Conservation (phyloP, 495 filamentous ascomycete genomes). For the Hyaloscypha finlandica region DNA sequence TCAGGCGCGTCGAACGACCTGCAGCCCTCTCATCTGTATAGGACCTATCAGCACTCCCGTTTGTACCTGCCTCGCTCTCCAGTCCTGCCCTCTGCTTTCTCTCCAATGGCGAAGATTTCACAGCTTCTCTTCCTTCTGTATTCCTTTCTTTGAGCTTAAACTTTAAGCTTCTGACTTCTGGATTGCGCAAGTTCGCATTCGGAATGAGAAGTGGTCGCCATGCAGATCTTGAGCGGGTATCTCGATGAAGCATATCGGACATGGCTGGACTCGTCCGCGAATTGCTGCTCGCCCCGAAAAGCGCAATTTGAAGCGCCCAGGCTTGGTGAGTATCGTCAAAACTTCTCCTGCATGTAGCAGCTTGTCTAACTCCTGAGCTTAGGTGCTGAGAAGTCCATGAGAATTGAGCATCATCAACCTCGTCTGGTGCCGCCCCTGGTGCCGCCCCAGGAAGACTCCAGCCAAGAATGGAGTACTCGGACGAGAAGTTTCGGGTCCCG, state of each 20-base stretch:
- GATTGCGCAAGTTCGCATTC: conserved; percentile 10
- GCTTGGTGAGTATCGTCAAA: conserved; percentile 25
- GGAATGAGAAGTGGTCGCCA: conserved; percentile 32
- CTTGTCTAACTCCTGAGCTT: conserved; percentile 16
- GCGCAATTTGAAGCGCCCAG: conserved; percentile 18
- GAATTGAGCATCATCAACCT: conserved; percentile 34
- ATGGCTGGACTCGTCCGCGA: conserved; percentile 28
- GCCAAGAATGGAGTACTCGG: conserved; percentile 42
- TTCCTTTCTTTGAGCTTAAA: conserved; percentile 20
- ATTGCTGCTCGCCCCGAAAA: conserved; percentile 23
- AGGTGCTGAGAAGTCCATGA: conserved; percentile 32
- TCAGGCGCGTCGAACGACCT: conserved; percentile 2
- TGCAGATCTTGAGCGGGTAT: conserved; percentile 33
- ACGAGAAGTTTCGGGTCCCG: conserved; percentile 46
- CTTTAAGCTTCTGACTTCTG: conserved; percentile 21
- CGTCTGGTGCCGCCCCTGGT: conserved; percentile 28
- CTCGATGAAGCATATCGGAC: conserved; percentile 30
- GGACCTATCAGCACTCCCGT: conserved; percentile 8
- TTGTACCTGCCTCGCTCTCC: conserved; percentile 2
- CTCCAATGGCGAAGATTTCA: conserved; percentile 16
- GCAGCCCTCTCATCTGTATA: conserved; percentile 8
- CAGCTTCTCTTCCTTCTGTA: conserved; percentile 16
- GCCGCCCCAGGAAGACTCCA: conserved; percentile 25
- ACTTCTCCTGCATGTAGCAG: conserved; percentile 6
- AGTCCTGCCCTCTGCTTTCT: conserved; percentile 10